Evolutionary conservation across 768 basidiomycete species (phyloP), one percentile per base, ranked within the genome.

Genomic region (Atractiella rhizophila): DNA sequence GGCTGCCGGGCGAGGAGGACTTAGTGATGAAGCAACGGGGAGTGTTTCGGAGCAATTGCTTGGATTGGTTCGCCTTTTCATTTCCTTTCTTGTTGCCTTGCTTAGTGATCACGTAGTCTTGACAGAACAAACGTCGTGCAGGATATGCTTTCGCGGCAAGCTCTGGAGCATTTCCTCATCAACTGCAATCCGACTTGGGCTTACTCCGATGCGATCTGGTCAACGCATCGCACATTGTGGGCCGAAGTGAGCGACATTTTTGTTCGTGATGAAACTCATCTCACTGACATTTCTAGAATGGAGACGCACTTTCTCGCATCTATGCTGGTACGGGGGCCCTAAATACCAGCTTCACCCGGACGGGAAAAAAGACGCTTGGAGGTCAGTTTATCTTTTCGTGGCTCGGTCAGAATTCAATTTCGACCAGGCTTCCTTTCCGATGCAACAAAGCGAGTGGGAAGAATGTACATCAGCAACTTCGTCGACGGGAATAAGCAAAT

Each of bases 81-180:
- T 37, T 16, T 35, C 18, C n/a, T 2, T 38, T 16, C 25, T 16
- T 16, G 11, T 26, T 20, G 30, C 38, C 24, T 21, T 36, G 8
- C 36, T 39, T 21, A 44, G 24, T 42, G 8, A 31, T n/a, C 16
- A 33, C 26, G 43, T 43, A 43, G 91, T 57, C 63, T 98, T 48
- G 88, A 98, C 53, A 74, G 91, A 28, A 98, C 91, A 4, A 98
- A 98, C 57, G 88, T 94, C 50, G 74, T 91, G 1, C 80, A 98
- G 59, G 88, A 96, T 53, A 82, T 91, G 51, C 64, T 94, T 32
- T 88, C 86, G 4, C 69, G 76, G 11, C 68, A 68, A 30, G 71
- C 74, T 0, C 64, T 94, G 13, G 76, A 83, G 52, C 69, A 78
- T 46, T 96, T 81, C 54, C 68, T 96, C 27, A 56, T 65, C 30